Evolutionary conservation across 768 basidiomycete species (phyloP), one percentile per base, ranked within the genome.

Genomic region (Trametes maxima): DNA sequence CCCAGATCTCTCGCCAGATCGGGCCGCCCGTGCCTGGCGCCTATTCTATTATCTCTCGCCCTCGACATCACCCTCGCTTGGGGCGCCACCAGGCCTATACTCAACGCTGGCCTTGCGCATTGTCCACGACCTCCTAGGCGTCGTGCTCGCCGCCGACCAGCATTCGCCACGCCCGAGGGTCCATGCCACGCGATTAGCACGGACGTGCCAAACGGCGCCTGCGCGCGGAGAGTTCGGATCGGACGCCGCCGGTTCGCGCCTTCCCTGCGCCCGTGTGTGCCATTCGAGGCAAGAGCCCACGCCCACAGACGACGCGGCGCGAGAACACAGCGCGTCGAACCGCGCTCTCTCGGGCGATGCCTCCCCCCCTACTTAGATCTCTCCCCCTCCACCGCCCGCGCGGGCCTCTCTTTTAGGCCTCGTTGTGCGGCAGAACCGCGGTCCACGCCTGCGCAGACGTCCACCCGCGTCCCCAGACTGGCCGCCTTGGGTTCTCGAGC

Each of bases 1-100:
- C 24, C 10, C 28, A 62, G 60, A 62, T 49, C 42, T 25, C n/a
- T 10, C 22, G 25, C 48, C 51, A 52, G 61, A 62, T 62, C 56
- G 44, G 33, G 33, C 45, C 28, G 37, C 21, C 44, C 55, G 62
- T 63, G 21, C 62, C 62, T 63, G 62, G 62, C 62, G 62, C 33
- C 46, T 42, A 47, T 25, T 43, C 19, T 40, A 42, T 58, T 58
- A 37, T 56, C 19, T 35, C 40, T 19, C 47, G 8, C n/a, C 39
- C 46, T 50, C 53, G 36, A 39, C 25, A n/a, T 3, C 12, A 28
- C 55, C 36, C 16, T 14, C 39, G 25, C 33, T 12, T 40, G 24
- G 21, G 21, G 39, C 48, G 17, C 33, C 21, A 44, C 54, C 43
- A 54, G 25, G 22, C 21, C 40, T 39, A 36, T 48, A 48, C 21